Conservation (phyloP, 2,329 filamentous ascomycete genomes). For the Penicillium sp. region DNA sequence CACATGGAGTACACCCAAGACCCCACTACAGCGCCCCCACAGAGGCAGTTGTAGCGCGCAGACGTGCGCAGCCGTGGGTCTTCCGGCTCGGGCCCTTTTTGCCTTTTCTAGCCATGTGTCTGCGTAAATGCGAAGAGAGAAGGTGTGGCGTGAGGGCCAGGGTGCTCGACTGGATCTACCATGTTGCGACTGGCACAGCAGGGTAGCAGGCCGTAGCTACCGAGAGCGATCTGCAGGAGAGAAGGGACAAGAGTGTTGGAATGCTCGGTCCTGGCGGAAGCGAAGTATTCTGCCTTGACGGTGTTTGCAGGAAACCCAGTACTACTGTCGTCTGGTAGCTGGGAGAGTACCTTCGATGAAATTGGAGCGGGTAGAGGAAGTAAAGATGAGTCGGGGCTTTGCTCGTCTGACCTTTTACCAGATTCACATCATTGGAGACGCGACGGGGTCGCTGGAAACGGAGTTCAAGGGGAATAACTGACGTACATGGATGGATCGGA, state of each 20-base stretch:
- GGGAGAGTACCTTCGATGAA: constrained; percentile 25
- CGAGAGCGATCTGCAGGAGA: too few species aligned
- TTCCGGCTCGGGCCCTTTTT: constrained; percentile 24
- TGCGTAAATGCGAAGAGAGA: constrained; percentile 16
- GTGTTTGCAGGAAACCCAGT: too few species aligned
- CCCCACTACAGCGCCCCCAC: too few species aligned
- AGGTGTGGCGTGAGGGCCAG: neutral
- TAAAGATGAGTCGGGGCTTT: constrained; percentile 11
- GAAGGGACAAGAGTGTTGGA: neutral
- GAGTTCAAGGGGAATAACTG: neutral
- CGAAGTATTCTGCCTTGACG: too few species aligned
- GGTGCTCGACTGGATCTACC: neutral
- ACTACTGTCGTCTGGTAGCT: constrained; percentile 3
- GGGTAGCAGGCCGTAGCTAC: too few species aligned
- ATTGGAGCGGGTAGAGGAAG: constrained; percentile 5
- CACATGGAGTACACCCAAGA: too few species aligned
- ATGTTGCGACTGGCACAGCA: too few species aligned
- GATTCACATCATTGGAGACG: constrained; percentile 44
- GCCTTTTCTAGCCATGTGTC: constrained; percentile 26
- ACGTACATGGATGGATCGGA: too few species aligned
- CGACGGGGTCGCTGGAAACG: constrained; percentile 2
- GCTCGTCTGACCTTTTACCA: constrained; percentile 50
- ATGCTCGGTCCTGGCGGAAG: too few species aligned
- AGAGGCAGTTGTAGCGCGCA: too few species aligned
- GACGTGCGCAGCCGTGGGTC: neutral